Conservation (phyloP, 2,329 filamentous ascomycete species). For the Monilinia laxa region DNA sequence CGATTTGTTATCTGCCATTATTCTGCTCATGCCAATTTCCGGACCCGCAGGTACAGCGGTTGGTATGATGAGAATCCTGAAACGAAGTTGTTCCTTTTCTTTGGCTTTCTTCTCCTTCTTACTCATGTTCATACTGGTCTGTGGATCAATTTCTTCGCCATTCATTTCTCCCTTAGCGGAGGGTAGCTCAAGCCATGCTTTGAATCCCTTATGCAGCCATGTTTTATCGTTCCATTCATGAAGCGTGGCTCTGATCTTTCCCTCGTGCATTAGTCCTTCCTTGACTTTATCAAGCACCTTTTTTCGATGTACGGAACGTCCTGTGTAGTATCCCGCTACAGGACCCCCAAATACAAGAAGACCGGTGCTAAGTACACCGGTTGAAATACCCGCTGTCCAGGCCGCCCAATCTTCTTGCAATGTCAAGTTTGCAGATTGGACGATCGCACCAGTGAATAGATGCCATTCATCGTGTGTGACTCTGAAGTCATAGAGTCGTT, state of each 20-base stretch:
- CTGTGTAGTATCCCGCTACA: constrained; percentile 31
- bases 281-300: constrained; percentile 31
- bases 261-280: constrained; percentile 30
- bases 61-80: constrained; percentile 28
- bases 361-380: constrained; percentile 29
- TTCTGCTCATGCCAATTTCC: background rate
- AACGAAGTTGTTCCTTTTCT: constrained; percentile 23
- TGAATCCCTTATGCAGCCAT: constrained; percentile 30
- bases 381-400: constrained; percentile 33
- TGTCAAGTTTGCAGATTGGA: constrained; percentile 31
- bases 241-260: constrained; percentile 28
- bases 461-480: constrained; percentile 35
- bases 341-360: constrained; percentile 32
- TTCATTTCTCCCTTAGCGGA: constrained; percentile 23
- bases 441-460: constrained; percentile 32
- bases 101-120: constrained; percentile 18
- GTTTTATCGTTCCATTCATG: constrained; percentile 30
- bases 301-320: constrained; percentile 32
- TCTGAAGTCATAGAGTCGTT: constrained; percentile 26
- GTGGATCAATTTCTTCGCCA: constrained; percentile 5
- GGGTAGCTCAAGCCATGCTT: constrained; percentile 35
- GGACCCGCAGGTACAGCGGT: background rate
- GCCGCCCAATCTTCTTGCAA: constrained; percentile 30
- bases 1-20: background rate
- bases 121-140: background rate